Percentiles rank a stretch among this genome's conserved stretches.
Evolutionary conservation across 805 yeast genomes (phyloP).

Genomic region (Yamadazyma endophytica): DNA sequence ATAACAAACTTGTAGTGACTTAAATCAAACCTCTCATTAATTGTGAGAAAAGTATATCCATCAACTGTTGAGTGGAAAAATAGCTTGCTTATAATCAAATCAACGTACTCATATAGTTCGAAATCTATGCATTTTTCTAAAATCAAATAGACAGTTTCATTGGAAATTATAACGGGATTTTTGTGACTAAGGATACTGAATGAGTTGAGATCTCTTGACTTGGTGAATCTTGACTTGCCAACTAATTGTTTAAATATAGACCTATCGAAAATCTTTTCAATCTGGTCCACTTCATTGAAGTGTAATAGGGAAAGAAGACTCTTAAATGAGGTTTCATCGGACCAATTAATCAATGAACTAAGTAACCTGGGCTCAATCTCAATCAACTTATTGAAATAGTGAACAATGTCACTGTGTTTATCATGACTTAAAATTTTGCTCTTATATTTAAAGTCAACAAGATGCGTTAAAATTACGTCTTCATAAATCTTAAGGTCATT

Average conservation of each 20-base stretch:
- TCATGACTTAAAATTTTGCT: slow-evolving; percentile 3
- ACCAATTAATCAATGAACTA: slow-evolving; percentile 20
- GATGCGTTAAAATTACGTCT: slow-evolving; percentile 4
- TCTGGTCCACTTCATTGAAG: slow-evolving; percentile 19
- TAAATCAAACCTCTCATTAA: slow-evolving; percentile 6
- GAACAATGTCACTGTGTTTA: slow-evolving; percentile 4
- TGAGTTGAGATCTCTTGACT: slow-evolving; percentile 3
- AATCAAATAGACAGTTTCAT: slow-evolving; percentile 19
- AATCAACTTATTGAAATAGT: slow-evolving; percentile 21
- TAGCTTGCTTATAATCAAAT: slow-evolving; percentile 28
- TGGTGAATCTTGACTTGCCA: slow-evolving; percentile 22
- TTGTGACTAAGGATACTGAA: slow-evolving; percentile 7
- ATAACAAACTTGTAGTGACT: slow-evolving; percentile 6
- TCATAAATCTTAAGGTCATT: slow-evolving; percentile 2
- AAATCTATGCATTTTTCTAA: slow-evolving; percentile 26
- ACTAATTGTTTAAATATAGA: slow-evolving; percentile 19
- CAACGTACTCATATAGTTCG: slow-evolving; percentile 24
- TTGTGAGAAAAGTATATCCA: slow-evolving; percentile 3
- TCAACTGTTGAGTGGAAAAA: slow-evolving; percentile 17
- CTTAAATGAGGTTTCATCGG: slow-evolving; percentile 18
- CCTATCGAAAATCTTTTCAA: slow-evolving; percentile 16
- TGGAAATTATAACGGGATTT: slow-evolving; percentile 14
- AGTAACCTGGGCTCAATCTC: slow-evolving; percentile 28
- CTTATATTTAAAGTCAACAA: slow-evolving; percentile 4
- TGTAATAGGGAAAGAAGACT: slow-evolving; percentile 23